Base-by-base conservation (phyloP, 805 yeast genomes). In the Lachancea meyersii region DNA sequence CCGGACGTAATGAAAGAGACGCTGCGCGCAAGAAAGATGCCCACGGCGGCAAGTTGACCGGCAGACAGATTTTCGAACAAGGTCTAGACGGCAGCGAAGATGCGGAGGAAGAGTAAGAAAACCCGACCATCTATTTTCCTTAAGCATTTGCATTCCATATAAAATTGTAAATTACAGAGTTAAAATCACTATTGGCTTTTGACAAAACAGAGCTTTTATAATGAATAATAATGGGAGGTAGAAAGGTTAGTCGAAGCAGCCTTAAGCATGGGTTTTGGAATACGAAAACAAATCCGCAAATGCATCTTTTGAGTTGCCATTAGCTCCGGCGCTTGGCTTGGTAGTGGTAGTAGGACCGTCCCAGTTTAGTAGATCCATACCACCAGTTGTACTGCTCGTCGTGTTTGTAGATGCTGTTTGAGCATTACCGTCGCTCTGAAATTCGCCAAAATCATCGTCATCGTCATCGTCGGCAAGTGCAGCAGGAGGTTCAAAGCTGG, bases 11-110 rank as follows among this genome's bases (percentile, higher is more conserved):
- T 52, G 73, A 74, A 38, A 69, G 79, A 50, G 73, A 77, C 43
- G 64, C 63, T 27, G 67, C 70, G 40, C 71, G 86, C 50, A 73
- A 74, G 47, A 61, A 66, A 30, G 60, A 59, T n/a, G 75, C 80
- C 56, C 91, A 84, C 57, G 73, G 72, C 34, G 94, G 93, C 6
- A 84, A 80, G 63, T 64, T 88, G 56, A 81, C 95, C 0, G 98
- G 98, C 19, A 75, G 78, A 53, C 91, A 87, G 64, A 84, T 93
- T 47, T 91, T 91, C 58, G 97, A 88, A 58, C 74, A 74, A 55
- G 97, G 97, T 35, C 73, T 93, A 52, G 95, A 84, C 32, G 82
- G 80, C 40, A 81, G 76, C 27, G 80, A 68, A 19, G 89, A 77
- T 33, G 80, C 73, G 34, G 72, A 67, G 11, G 77, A 70, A 5